Evolutionary conservation across 306 rosid genomes (phyloP).

Genomic region (Citrullus amarus): DNA sequence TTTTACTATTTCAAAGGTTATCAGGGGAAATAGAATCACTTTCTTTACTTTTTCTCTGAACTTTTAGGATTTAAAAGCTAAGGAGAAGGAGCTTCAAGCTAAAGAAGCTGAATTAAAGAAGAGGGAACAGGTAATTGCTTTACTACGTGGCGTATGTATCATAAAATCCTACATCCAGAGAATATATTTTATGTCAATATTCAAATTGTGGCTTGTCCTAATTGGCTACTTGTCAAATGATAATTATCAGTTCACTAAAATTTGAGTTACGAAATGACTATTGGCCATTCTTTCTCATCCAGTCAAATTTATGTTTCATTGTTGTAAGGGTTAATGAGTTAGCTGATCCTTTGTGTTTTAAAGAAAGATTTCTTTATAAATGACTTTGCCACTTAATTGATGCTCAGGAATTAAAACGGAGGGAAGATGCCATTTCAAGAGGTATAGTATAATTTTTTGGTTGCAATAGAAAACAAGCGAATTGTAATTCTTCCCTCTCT

Average conservation of each 20-base stretch:
- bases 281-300: not conserved
- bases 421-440: constrained; percentile 65
- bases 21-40: not conserved
- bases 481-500: not conserved
- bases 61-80: constrained; percentile 46
- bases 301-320: not conserved
- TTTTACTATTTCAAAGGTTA: not conserved
- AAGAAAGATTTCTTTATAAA: not conserved
- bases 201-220: not conserved
- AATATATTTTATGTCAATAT: not conserved
- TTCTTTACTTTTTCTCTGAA: not conserved
- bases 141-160: not conserved
- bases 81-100: constrained; percentile 83
- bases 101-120: constrained; percentile 73
- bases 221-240: not conserved
- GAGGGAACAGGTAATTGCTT: constrained; percentile 70
- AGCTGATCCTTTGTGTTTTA: constrained; percentile 5
- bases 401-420: constrained; percentile 64
- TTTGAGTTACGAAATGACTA: not conserved
- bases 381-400: not conserved
- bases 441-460: constrained; percentile 36
- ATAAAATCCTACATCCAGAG: not conserved
- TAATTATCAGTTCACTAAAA: not conserved
- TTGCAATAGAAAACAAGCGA: constrained; percentile 9
- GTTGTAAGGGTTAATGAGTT: constrained; percentile 13